Percentiles rank a stretch among this genome's conserved stretches.
These are phyloP conservation scores for Coniferiporia weirii DNA, from an alignment of 1,284 basidiomycete species.

Conservation along the genomic window DNA sequence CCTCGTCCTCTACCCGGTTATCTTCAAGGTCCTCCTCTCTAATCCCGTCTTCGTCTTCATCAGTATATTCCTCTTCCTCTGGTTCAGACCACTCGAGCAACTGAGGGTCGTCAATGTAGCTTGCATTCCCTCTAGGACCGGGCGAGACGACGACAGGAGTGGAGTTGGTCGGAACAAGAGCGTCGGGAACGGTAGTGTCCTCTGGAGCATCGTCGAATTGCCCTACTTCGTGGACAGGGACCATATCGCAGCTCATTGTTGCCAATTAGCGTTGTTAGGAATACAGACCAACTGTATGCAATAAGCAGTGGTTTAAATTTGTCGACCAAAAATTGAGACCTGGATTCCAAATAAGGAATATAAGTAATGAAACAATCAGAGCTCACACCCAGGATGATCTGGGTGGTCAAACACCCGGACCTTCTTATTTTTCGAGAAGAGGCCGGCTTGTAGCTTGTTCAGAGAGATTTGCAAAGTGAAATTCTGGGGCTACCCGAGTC, in stretches of 20 bases:
- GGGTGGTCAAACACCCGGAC: too few relatives aligned
- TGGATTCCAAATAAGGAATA: too few relatives aligned
- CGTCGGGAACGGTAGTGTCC: slow-evolving; percentile 18
- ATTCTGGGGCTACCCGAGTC: too few relatives aligned
- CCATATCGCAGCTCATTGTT: background rate
- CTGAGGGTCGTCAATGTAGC: slow-evolving; percentile 44
- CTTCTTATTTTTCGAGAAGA: too few relatives aligned
- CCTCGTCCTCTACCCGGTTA: slow-evolving; percentile 71
- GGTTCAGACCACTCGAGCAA: slow-evolving; percentile 35
- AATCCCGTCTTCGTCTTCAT: slow-evolving; percentile 33
- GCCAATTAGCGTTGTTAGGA: background rate
- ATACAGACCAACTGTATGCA: background rate
- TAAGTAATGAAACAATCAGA: too few relatives aligned
- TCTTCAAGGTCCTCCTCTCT: slow-evolving; percentile 46
- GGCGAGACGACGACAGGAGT: slow-evolving; percentile 3
- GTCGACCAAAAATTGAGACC: background rate
- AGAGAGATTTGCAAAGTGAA: too few relatives aligned
- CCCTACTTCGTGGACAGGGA: slow-evolving; percentile 27
- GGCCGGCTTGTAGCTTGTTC: too few relatives aligned
- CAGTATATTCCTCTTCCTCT: slow-evolving; percentile 38
- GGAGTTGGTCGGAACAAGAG: background rate
- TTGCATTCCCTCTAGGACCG: slow-evolving; percentile 29
- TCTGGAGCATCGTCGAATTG: slow-evolving; percentile 53
- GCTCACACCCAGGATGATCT: too few relatives aligned
- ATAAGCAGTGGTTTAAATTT: background rate